Evolutionary conservation across 805 yeast genomes (phyloP).

Genomic region (Saturnispora hagleri): DNA sequence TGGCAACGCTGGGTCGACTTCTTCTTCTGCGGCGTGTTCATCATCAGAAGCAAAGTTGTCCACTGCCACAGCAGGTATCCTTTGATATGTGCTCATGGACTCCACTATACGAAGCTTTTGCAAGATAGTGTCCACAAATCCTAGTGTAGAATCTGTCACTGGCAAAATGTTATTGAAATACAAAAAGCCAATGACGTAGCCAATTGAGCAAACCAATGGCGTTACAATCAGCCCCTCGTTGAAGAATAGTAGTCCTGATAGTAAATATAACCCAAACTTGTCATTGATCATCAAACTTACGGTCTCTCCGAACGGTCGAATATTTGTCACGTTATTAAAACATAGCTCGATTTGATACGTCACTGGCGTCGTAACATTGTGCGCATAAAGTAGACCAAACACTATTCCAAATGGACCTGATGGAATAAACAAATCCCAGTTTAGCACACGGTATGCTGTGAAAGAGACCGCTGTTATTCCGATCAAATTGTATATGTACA

Average conservation of each 20-base stretch:
- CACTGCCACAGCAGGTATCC: constrained; percentile 2
- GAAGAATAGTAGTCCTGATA: constrained; percentile 16
- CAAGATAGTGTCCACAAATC: constrained; percentile 9
- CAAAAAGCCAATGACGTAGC: constrained; percentile 37
- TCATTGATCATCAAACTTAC: constrained; percentile 12
- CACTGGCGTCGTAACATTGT: constrained; percentile 33
- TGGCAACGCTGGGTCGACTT: constrained; percentile 38
- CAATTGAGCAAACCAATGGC: constrained; percentile 30
- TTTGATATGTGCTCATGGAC: constrained; percentile 1
- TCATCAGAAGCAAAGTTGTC: constrained; percentile 17
- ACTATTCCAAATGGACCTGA: constrained; percentile 36
- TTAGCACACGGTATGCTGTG: constrained; percentile 23
- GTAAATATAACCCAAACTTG: constrained; percentile 11
- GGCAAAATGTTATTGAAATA: constrained; percentile 36
- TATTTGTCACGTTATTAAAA: constrained; percentile 21
- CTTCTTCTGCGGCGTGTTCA: constrained; percentile 32
- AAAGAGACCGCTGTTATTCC: constrained; percentile 28
- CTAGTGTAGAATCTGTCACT: constrained; percentile 28
- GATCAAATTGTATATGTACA: constrained; percentile 40
- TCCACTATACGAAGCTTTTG: neutral
- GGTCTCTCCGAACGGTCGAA: constrained; percentile 25
- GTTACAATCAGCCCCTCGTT: constrained; percentile 36
- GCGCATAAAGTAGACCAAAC: constrained; percentile 32
- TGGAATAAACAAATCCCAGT: constrained; percentile 34
- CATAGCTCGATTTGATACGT: constrained; percentile 31